phyloP scores from a whole-genome alignment of 2,329 filamentous ascomycete species.

The Colletotrichum eremochloae region DNA sequence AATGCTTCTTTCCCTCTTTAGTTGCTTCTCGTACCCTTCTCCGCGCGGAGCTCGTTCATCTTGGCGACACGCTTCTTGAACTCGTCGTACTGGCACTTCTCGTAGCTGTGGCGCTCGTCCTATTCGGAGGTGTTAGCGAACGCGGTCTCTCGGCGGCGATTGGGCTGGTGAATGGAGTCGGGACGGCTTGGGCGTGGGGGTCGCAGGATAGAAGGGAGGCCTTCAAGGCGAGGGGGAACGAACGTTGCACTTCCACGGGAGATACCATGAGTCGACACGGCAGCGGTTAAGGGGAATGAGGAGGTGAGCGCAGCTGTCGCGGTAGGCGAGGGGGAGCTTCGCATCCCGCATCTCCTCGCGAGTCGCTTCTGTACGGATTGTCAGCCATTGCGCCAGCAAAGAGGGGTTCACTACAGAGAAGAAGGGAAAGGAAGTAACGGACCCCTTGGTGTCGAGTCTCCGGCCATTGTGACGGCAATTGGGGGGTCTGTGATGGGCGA shows the following conservation, averaged over 20 bases:
- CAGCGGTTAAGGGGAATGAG: constrained; percentile 96
- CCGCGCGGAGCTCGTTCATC: constrained; percentile 95
- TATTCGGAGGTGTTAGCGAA: constrained; percentile 54
- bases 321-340: constrained; percentile 88
- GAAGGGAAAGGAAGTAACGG: not conserved
- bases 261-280: constrained; percentile 90
- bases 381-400: constrained; percentile 9
- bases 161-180: not conserved
- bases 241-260: constrained; percentile 99
- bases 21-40: constrained; percentile 89
- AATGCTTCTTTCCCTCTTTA: constrained; percentile 55
- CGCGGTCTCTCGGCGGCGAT: not conserved
- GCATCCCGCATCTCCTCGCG: constrained; percentile 95
- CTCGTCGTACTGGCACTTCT: constrained; percentile 99
- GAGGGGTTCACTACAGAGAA: not conserved
- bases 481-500: constrained; percentile 34
- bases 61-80: constrained; percentile 99
- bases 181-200: not conserved
- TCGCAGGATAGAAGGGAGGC: not conserved
- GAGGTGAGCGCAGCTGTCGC: constrained; percentile 95
- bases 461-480: constrained; percentile 41
- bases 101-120: constrained; percentile 97
- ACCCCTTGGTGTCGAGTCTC: constrained; percentile 42
- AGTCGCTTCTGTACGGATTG: constrained; percentile 64
- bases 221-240: constrained; percentile 50